A percentile compares a stretch with the other conserved stretches of the same genome.
Evolutionary conservation across 176 grass and related monocot genomes (phyloP).

Genomic region (Lolium multiflorum): DNA sequence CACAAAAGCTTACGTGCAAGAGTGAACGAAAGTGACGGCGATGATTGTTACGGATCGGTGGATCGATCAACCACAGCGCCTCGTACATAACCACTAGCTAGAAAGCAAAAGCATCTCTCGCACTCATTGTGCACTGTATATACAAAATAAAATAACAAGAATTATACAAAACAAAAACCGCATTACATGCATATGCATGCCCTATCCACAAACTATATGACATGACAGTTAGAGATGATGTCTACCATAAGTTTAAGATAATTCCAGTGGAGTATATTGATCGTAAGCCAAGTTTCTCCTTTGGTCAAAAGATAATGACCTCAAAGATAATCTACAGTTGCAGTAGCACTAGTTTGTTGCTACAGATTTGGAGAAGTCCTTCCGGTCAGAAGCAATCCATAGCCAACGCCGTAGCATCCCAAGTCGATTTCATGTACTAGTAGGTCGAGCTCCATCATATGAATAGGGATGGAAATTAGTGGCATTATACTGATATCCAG

Average conservation of each 20-base stretch:
- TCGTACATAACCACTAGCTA: constrained; percentile 13
- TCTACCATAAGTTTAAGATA: constrained; percentile 21
- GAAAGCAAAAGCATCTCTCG: too few relatives aligned
- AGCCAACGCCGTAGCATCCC: constrained; percentile 13
- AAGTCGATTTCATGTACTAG: constrained; percentile 23
- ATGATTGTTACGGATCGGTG: constrained; percentile 28
- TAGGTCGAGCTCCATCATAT: constrained; percentile 22
- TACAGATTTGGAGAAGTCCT: neutral
- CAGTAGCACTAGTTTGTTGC: neutral
- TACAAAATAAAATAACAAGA: too few relatives aligned
- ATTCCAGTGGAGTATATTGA: neutral
- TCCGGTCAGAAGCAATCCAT: neutral
- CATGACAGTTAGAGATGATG: constrained; percentile 15
- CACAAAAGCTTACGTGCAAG: constrained; percentile 49
- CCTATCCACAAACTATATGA: constrained; percentile 30
- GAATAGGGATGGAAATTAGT: constrained; percentile 38
- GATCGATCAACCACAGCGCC: constrained; percentile 21
- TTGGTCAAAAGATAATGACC: neutral
- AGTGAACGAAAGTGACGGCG: constrained; percentile 47
- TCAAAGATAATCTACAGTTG: neutral
- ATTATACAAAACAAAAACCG: too few relatives aligned
- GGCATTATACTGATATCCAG: constrained; percentile 40
- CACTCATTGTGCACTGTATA: too few relatives aligned
- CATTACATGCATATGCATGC: neutral
- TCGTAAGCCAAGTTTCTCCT: neutral